Evolutionary conservation across 768 basidiomycete species (phyloP).

Genomic region (Agaricus sinodeliciosus): DNA sequence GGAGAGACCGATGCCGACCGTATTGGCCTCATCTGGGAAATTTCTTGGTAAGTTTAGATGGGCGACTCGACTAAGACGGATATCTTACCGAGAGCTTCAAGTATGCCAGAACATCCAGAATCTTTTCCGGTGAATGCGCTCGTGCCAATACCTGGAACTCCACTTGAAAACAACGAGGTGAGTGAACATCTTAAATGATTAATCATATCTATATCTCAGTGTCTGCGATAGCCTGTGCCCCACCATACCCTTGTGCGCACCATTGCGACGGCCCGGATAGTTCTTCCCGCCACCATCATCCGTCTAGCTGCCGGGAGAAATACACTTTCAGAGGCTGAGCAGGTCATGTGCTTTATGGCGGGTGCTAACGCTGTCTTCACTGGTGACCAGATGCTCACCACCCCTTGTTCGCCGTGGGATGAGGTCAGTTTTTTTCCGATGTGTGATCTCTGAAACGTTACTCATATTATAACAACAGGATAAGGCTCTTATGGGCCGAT

Average conservation of each 20-base stretch:
- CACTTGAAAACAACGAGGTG: conserved; percentile 86
- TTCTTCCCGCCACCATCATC: conserved; percentile 89
- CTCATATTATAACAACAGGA: conserved; percentile 42
- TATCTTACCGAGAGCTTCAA: conserved; percentile 23
- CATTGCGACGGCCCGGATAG: conserved; percentile 91
- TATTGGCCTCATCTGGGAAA: conserved; percentile 91
- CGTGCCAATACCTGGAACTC: conserved; percentile 93
- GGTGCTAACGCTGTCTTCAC: conserved; percentile 98
- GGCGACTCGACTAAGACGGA: neutral
- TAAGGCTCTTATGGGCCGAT: conserved; percentile 87
- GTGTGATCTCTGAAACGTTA: conserved; percentile 1
- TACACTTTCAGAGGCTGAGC: conserved; percentile 82
- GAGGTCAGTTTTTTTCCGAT: conserved; percentile 42
- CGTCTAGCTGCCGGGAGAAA: conserved; percentile 92
- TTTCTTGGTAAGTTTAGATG: conserved; percentile 61
- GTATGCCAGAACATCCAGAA: conserved; percentile 95
- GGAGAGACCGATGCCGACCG: conserved; percentile 89
- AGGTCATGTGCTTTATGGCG: conserved; percentile 98
- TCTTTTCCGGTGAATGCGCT: conserved; percentile 98
- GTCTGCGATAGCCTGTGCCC: conserved; percentile 54
- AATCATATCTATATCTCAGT: conserved; percentile 15
- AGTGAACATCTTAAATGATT: conserved; percentile 27
- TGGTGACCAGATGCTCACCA: conserved; percentile 97
- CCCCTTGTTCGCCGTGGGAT: conserved; percentile 97
- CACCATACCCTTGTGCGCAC: conserved; percentile 86